Base-by-base conservation (phyloP, 208 protist genomes). In the Vickermania ingenoplastis region DNA sequence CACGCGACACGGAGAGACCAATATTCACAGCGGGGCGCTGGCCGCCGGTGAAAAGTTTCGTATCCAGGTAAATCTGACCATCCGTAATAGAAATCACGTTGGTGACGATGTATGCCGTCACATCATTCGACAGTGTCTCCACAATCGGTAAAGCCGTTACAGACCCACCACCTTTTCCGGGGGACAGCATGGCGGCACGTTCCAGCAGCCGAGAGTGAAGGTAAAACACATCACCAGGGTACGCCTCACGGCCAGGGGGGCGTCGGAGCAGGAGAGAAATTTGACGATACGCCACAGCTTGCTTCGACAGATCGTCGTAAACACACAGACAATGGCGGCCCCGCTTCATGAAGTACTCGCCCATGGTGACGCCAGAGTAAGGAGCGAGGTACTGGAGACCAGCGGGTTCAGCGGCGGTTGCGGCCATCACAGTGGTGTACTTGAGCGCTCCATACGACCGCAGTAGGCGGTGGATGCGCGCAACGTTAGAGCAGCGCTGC, bases 51-150 rank as follows among this genome's bases (percentile, higher is more conserved):
- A 96, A 97, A 31, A 97, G 85, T 69, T 96, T 95, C 52, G 85
- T 80, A 67, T 96, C 90, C 21, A 97, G 79, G 75, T 96, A 97
- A 58, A 97, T 97, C 76, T 96, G 92, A n/a, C 92, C 92, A 69
- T 97, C 92, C 22, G 92, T 97, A 70, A 97, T 96, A 50, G 88
- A 96, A 79, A 97, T 97, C 31, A 96, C 90, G 76, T 97, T 97
- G 54, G 90, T 97, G 49, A 92, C 89, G 61, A 97, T 97, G 74
- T 97, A 97, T 21, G 91, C 91, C 30, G 92, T 96, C 73, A 97
- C 92, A 63, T 97, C 92, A 66, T 94, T 94, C 53, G 89, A 94
- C 61, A 96, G 87, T 53, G 89, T 97, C 83, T 97, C 89, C 61
- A 97, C 89, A 51, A 97, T 81, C 66, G 92, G 92, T 27, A 97